These are phyloP conservation scores for Pseudocercospora musae DNA, from an alignment of 2,329 filamentous ascomycete species.

Conservation along the genomic window DNA sequence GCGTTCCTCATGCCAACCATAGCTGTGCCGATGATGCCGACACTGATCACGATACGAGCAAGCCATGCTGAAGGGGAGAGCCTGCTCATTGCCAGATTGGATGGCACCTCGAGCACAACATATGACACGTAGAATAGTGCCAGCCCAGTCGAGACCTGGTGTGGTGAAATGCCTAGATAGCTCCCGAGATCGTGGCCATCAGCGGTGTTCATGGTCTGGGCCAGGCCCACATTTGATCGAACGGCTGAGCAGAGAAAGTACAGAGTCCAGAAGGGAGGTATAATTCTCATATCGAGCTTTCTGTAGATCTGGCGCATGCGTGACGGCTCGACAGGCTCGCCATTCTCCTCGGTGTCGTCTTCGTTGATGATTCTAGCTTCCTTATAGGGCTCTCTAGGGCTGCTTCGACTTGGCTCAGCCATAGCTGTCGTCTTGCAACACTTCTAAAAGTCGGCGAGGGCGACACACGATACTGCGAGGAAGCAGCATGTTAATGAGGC, in stretches of 20 bases:
- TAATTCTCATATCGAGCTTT: conserved; percentile 32
- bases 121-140: conserved; percentile 92
- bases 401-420: not conserved
- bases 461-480: not conserved
- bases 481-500: not conserved
- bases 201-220: conserved; percentile 85
- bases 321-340: conserved; percentile 2
- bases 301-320: conserved; percentile 24
- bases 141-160: conserved; percentile 78
- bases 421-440: not conserved
- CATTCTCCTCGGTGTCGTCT: conserved; percentile 11
- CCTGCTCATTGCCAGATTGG: conserved; percentile 82
- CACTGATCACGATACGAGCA: conserved; percentile 83
- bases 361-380: conserved; percentile 5
- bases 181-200: conserved; percentile 71
- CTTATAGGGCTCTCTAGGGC: not conserved
- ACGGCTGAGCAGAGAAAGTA: conserved; percentile 93
- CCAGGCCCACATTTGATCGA: conserved; percentile 84
- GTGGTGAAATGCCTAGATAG: conserved; percentile 65
- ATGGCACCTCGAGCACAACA: conserved; percentile 83
- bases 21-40: conserved; percentile 78
- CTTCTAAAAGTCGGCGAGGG: not conserved
- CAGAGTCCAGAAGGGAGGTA: conserved; percentile 75
- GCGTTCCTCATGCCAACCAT: conserved; percentile 77
- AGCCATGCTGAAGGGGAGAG: conserved; percentile 87